Evolutionary conservation across 2,329 filamentous ascomycete genomes (phyloP).

Genomic region (Colletotrichum theobromicola): DNA sequence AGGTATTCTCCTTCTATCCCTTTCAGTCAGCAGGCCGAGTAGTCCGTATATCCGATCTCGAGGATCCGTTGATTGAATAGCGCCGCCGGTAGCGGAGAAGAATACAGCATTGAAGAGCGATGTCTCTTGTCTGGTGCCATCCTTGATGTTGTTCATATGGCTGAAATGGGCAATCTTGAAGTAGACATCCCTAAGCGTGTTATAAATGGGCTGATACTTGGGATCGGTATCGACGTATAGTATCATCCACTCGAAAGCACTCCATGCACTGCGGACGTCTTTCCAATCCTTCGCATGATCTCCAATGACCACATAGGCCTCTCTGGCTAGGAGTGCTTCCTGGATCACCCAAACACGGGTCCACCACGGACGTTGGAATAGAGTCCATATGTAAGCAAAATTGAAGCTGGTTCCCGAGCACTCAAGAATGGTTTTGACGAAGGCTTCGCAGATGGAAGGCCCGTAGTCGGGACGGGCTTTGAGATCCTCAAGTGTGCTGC

Average conservation of each 20-base stretch:
- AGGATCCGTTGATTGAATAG: not conserved
- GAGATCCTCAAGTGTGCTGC: not conserved
- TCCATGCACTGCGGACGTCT: not conserved
- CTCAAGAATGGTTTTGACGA: not conserved
- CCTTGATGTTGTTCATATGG: not conserved
- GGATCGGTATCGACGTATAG: not conserved
- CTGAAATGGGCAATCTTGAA: not conserved
- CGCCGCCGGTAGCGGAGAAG: not conserved
- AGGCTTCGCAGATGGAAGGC: not conserved
- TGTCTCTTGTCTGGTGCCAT: not conserved
- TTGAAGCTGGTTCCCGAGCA: not conserved
- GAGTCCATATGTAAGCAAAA: not conserved
- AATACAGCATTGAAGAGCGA: not conserved
- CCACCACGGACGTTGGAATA: not conserved
- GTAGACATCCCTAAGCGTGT: not conserved
- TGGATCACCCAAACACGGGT: not conserved
- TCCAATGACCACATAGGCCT: not conserved
- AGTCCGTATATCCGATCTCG: constrained; percentile 1
- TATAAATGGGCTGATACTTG: not conserved
- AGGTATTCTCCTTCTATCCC: not conserved
- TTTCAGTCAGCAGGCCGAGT: not conserved
- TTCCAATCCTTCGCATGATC: not conserved
- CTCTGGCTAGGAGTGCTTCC: not conserved
- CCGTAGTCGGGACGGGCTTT: not conserved
- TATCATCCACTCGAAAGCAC: not conserved